These are phyloP conservation scores for Elsinoe ampelina DNA, from an alignment of 2,329 filamentous ascomycete genomes.

Conservation along the genomic window DNA sequence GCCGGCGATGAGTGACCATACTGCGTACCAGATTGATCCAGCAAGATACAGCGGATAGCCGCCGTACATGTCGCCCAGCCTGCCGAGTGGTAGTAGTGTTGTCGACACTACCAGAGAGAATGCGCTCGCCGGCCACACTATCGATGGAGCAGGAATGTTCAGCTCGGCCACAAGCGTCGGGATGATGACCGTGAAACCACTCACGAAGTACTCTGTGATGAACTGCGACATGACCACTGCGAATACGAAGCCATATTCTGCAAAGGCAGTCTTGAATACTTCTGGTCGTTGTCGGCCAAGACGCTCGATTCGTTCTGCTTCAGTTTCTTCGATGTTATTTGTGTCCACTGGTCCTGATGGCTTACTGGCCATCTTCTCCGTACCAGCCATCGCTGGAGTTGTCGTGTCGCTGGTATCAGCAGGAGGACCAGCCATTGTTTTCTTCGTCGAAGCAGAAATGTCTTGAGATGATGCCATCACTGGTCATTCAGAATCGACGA, in stretches of 20 bases:
- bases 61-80: slow-evolving; percentile 29
- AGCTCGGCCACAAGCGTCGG: slow-evolving; percentile 21
- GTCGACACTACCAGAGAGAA: slow-evolving; percentile 28
- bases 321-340: neutral
- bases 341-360: neutral
- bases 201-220: slow-evolving; percentile 30
- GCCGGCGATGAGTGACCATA: slow-evolving; percentile 28
- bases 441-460: neutral
- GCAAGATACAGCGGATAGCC: slow-evolving; percentile 29
- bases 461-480: slow-evolving; percentile 1
- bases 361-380: neutral
- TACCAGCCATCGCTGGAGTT: neutral
- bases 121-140: slow-evolving; percentile 29
- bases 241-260: slow-evolving; percentile 28
- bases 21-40: slow-evolving; percentile 26
- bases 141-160: slow-evolving; percentile 11
- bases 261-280: slow-evolving; percentile 18
- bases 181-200: slow-evolving; percentile 29
- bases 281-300: slow-evolving; percentile 12
- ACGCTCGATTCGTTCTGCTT: slow-evolving; percentile 7
- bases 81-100: slow-evolving; percentile 26
- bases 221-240: slow-evolving; percentile 30
- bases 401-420: neutral
- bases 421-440: neutral
- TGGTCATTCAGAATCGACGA: neutral